Base-by-base conservation (phyloP, 192 early-diverging fungal genomes). In the Paraglomus brasilianum region DNA sequence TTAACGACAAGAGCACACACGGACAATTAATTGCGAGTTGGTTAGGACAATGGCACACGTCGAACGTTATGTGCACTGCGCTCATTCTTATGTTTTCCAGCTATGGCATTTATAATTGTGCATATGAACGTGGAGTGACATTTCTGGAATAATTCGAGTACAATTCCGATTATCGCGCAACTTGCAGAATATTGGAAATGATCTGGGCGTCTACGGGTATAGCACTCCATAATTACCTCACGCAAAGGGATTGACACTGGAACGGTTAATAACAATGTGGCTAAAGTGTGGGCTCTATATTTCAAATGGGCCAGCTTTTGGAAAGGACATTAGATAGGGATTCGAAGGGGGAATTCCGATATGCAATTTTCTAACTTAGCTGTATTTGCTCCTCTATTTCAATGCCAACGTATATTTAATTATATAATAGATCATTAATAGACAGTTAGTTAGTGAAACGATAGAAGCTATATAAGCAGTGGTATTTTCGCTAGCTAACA, bases 311-410 rank as follows among this genome's bases (percentile, higher is more conserved):
- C 7, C 39, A 47, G 46, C 4, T 64, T 15, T 8, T 64, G 43
- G 45, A 64, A 64, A 64, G 43, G 30, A 14, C 30, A 65, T 48
- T 2, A 13, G 8, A 7, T 15, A 39, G 62, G 36, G 30, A 65
- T 65, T 65, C 13, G 40, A 22, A 38, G 9, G 7, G 47, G 46
- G 5, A 65, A 65, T 50, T 15, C 15, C 3, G 36, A 49, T 36
- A 30, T 45, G 9, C 62, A 65, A 49, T 15, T 49, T 3, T n/a
- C 47, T 11, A 24, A 38, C 24, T 48, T 65, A 36, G n/a, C 47
- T 1, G 45, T 30, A 48, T 65, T 65, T 65, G 36, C 62, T 49
- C 30, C 46, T 8, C 15, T 65, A 49, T 65, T 65, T 65, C 47
- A 43, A 14, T n/a, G 9, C n/a, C n/a, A n/a, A n/a, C n/a, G n/a